Evolutionary conservation across 1,139 yeast genomes (phyloP).

Genomic region (Keqinozyma sinolaborantium): DNA sequence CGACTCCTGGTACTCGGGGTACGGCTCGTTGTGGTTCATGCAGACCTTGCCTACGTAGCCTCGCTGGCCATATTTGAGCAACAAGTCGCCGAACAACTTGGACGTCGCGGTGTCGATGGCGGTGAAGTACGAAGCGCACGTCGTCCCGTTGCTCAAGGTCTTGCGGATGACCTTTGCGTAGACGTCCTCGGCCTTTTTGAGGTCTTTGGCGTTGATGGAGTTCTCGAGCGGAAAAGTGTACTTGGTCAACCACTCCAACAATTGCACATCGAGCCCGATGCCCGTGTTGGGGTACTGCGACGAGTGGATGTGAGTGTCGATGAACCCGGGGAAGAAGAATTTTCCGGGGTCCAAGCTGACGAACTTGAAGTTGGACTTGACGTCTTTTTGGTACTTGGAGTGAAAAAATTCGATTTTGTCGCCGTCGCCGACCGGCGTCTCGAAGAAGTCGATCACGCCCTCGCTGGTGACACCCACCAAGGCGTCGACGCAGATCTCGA

Average conservation of each 20-base stretch:
- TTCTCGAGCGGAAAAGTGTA: constrained; percentile 90
- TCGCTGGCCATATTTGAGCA: constrained; percentile 69
- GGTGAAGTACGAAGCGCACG: constrained; percentile 89
- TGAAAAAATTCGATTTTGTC: constrained; percentile 8
- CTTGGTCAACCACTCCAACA: constrained; percentile 81
- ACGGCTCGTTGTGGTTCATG: constrained; percentile 61
- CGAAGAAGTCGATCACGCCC: constrained; percentile 32
- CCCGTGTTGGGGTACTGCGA: constrained; percentile 96
- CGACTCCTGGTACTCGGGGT: constrained; percentile 69
- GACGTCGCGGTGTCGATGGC: constrained; percentile 80
- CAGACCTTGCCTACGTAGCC: constrained; percentile 95
- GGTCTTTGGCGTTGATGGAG: constrained; percentile 33
- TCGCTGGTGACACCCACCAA: constrained; percentile 28
- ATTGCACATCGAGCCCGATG: constrained; percentile 78
- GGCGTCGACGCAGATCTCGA: constrained; percentile 26
- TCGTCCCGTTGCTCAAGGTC: constrained; percentile 78
- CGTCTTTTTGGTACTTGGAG: constrained; percentile 5
- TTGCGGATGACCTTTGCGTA: constrained; percentile 63
- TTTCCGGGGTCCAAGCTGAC: constrained; percentile 24
- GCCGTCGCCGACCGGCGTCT: constrained; percentile 5
- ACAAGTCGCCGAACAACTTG: constrained; percentile 68
- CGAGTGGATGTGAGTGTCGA: constrained; percentile 96
- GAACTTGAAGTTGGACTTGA: constrained; percentile 16
- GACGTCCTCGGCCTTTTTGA: constrained; percentile 52
- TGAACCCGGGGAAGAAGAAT: constrained; percentile 86